These are phyloP conservation scores for Lactifluus volemus DNA, from an alignment of 768 basidiomycete genomes.

Conservation along the genomic window DNA sequence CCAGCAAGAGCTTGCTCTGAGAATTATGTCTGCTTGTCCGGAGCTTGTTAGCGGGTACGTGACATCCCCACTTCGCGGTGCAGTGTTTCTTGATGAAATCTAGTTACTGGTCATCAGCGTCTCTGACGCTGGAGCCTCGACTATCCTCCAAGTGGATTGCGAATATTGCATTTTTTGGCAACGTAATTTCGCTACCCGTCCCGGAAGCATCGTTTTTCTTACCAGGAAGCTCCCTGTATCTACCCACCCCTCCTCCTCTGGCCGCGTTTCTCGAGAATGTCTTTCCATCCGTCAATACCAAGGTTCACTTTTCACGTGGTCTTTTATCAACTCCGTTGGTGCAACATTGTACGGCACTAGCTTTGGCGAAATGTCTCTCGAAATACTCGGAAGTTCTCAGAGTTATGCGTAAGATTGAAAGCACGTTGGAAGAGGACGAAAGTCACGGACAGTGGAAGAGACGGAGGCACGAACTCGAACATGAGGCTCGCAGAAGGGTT, in stretches of 20 bases:
- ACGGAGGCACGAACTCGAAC: constrained; percentile 57
- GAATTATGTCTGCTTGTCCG: constrained; percentile 74
- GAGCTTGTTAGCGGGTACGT: constrained; percentile 75
- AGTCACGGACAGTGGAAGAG: constrained; percentile 65
- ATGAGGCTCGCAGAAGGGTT: constrained; percentile 63
- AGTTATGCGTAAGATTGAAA: constrained; percentile 40
- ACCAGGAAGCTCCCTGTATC: constrained; percentile 37
- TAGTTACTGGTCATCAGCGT: constrained; percentile 65
- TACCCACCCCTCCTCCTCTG: constrained; percentile 70
- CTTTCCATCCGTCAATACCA: constrained; percentile 64
- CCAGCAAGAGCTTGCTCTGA: constrained; percentile 77
- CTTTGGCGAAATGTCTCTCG: constrained; percentile 61
- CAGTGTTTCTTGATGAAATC: constrained; percentile 13
- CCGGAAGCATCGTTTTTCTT: constrained; percentile 58
- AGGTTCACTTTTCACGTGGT: constrained; percentile 71
- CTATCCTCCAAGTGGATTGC: constrained; percentile 87
- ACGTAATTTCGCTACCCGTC: constrained; percentile 67
- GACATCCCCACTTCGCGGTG: neutral
- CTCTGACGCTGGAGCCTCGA: constrained; percentile 74
- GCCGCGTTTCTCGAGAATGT: constrained; percentile 64
- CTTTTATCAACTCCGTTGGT: constrained; percentile 68
- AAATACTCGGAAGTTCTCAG: constrained; percentile 56
- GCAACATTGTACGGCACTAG: constrained; percentile 76
- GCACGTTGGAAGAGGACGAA: constrained; percentile 51
- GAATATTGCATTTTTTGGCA: constrained; percentile 76